Evolutionary conservation across 2,329 filamentous ascomycete species (phyloP).

Genomic region (Colletotrichum sp.): DNA sequence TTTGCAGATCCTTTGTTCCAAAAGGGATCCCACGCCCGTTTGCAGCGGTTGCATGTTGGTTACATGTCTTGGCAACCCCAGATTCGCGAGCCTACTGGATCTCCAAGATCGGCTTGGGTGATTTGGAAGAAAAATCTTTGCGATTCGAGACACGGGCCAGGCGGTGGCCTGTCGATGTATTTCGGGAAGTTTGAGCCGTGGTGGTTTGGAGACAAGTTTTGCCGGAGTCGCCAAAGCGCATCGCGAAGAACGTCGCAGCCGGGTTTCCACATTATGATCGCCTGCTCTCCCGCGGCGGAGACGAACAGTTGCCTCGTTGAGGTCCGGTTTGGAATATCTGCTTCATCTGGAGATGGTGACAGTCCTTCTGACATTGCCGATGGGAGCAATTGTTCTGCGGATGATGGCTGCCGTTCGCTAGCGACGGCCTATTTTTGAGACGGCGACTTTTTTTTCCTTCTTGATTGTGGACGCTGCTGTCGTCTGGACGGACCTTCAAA

Average conservation of each 20-base stretch:
- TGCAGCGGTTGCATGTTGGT: not conserved
- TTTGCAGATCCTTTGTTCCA: not conserved
- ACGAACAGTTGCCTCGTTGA: not conserved
- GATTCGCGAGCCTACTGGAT: not conserved
- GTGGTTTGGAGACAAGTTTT: not conserved
- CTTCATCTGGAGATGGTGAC: not conserved
- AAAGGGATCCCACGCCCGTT: not conserved
- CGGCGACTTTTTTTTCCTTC: not conserved
- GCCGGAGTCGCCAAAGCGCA: not conserved
- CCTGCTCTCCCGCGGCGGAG: not conserved
- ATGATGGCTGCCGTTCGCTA: not conserved
- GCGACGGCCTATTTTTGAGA: not conserved
- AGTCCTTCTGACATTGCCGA: not conserved
- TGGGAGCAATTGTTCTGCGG: not conserved
- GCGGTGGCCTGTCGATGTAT: not conserved
- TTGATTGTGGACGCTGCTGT: not conserved
- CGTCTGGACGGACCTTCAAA: not conserved
- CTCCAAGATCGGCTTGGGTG: not conserved
- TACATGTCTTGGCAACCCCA: slow-evolving; percentile 11
- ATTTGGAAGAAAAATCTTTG: not conserved
- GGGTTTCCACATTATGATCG: not conserved
- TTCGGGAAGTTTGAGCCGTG: not conserved
- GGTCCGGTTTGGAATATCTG: not conserved
- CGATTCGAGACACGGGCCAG: not conserved
- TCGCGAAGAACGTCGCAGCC: not conserved